Conservation (phyloP, 2,329 filamentous ascomycete genomes). For the Pezicula carpinea region DNA sequence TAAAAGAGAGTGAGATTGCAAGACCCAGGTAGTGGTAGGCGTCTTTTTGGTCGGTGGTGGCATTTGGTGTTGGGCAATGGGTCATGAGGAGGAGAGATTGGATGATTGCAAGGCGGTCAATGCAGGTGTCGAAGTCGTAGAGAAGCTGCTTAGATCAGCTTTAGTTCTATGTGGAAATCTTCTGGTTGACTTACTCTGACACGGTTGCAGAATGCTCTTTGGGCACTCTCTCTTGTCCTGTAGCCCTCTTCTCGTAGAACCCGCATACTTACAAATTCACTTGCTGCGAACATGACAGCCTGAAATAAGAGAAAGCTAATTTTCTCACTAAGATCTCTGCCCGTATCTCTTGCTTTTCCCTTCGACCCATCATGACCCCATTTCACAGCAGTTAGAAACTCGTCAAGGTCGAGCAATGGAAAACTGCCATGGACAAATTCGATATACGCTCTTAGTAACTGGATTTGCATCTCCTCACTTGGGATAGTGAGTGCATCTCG, state of each 20-base stretch:
- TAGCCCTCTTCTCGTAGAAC: slow-evolving; percentile 9
- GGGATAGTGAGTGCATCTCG: slow-evolving; percentile 81
- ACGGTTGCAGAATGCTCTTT: slow-evolving; percentile 81
- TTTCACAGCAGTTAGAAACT: slow-evolving; percentile 54
- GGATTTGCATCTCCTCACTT: slow-evolving; percentile 62
- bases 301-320: slow-evolving; percentile 15
- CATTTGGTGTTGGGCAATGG: background rate
- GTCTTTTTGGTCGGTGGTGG: slow-evolving; percentile 36
- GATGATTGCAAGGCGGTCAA: slow-evolving; percentile 12
- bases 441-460: slow-evolving; percentile 68
- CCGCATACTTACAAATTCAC: slow-evolving; percentile 3
- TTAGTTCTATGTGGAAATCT: too few relatives aligned
- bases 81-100: slow-evolving; percentile 19
- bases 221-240: slow-evolving; percentile 55
- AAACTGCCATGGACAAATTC: slow-evolving; percentile 63
- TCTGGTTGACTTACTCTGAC: slow-evolving; percentile 43
- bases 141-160: slow-evolving; percentile 6
- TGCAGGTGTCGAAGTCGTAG: slow-evolving; percentile 19
- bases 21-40: slow-evolving; percentile 45
- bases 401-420: slow-evolving; percentile 69
- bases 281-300: slow-evolving; percentile 13
- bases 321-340: slow-evolving; percentile 58
- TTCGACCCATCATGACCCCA: slow-evolving; percentile 20
- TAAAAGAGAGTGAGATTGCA: slow-evolving; percentile 47
- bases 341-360: slow-evolving; percentile 9